These are phyloP conservation scores for Chloris gayana DNA, from an alignment of 176 grass and related monocot species.

Conservation along the genomic window DNA sequence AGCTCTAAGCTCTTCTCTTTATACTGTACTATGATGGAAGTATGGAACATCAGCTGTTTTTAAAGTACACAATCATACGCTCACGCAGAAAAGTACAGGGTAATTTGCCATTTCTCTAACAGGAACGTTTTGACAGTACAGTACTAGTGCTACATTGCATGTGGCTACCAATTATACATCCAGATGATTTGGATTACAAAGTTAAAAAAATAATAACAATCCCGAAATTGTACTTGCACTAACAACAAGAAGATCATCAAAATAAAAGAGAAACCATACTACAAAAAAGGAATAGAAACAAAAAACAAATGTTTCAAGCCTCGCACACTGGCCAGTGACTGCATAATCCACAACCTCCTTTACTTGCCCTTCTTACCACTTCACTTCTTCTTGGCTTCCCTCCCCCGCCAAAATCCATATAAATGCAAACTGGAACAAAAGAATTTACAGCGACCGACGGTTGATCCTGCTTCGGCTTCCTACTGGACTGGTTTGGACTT, in stretches of 20 bases:
- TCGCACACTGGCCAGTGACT: conserved; percentile 31
- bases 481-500: neutral
- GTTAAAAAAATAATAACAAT: conserved; percentile 40
- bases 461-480: conserved; percentile 43
- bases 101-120: neutral
- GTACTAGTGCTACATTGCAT: conserved; percentile 21
- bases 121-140: conserved; percentile 4
- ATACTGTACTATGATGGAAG: neutral
- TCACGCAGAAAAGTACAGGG: neutral
- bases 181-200: conserved; percentile 33
- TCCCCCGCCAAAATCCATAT: conserved; percentile 45
- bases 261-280: neutral
- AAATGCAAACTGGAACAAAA: conserved; percentile 49
- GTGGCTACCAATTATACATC: conserved; percentile 30
- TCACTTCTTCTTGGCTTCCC: neutral
- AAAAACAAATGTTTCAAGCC: conserved; percentile 44
- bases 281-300: conserved; percentile 32
- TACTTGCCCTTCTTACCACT: neutral
- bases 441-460: conserved; percentile 51
- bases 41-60: neutral
- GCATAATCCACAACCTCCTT: neutral
- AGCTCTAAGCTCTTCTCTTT: neutral
- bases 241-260: conserved; percentile 18
- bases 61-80: neutral
- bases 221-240: conserved; percentile 51